These are phyloP conservation scores for Didymosphaeria variabile DNA, from an alignment of 2,329 filamentous ascomycete species.

Conservation along the genomic window DNA sequence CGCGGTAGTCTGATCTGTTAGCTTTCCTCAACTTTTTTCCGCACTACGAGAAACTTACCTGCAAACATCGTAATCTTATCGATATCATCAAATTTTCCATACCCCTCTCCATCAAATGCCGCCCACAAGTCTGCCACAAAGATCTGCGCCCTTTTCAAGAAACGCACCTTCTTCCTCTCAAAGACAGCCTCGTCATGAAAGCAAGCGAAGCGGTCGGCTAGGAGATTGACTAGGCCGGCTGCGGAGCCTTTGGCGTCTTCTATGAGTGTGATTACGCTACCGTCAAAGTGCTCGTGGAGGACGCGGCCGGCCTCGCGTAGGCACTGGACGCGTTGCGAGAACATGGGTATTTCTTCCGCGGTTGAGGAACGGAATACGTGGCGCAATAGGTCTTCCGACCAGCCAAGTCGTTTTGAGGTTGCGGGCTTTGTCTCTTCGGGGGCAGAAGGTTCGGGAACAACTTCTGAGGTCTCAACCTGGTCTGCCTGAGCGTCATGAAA, in stretches of 20 bases:
- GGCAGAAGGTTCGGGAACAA: not conserved
- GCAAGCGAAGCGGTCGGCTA: conserved; percentile 82
- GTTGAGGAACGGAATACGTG: conserved; percentile 83
- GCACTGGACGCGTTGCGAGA: conserved; percentile 79
- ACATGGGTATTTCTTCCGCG: conserved; percentile 84
- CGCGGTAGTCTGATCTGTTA: conserved; percentile 76
- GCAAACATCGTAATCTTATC: conserved; percentile 98
- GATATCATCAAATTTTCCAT: conserved; percentile 87
- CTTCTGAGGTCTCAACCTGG: not conserved
- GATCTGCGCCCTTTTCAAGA: conserved; percentile 96
- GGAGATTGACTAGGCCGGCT: conserved; percentile 82
- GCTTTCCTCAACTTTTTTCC: not conserved
- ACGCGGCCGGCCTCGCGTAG: conserved; percentile 84
- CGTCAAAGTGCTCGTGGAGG: conserved; percentile 80
- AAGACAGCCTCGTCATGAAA: conserved; percentile 85
- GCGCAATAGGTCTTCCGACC: not conserved
- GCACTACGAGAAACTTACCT: conserved; percentile 49
- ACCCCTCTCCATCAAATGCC: conserved; percentile 83
- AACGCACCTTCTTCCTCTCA: conserved; percentile 76
- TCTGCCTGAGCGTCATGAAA: not conserved
- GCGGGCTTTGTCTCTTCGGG: not conserved
- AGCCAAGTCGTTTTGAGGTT: not conserved
- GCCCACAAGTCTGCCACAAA: conserved; percentile 97
- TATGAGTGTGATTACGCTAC: conserved; percentile 78
- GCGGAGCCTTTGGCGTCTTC: conserved; percentile 79